Conservation (phyloP, 2,329 filamentous ascomycete genomes). For the Cytospora schulzeri region DNA sequence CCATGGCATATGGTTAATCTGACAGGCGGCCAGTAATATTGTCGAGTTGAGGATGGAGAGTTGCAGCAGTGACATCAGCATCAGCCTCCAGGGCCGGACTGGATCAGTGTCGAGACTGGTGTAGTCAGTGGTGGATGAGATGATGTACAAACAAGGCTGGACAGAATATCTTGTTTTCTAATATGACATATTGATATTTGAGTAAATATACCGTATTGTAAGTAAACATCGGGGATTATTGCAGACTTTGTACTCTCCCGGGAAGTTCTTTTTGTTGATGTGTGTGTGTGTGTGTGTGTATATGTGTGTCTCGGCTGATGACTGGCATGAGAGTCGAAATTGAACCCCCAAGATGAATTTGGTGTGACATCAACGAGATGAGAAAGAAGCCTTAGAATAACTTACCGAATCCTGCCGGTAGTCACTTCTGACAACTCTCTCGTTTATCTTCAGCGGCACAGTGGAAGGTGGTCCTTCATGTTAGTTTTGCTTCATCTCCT, state of each 20-base stretch:
- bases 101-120: not conserved
- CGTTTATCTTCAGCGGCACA: too few relatives aligned
- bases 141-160: not conserved
- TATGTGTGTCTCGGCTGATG: conserved; percentile 16
- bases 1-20: conserved; percentile 9
- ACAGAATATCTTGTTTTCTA: conserved; percentile 5
- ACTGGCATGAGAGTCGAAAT: conserved; percentile 20
- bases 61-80: conserved; percentile 15
- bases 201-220: not conserved
- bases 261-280: not conserved
- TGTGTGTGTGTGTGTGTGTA: too few relatives aligned
- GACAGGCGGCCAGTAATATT: conserved; percentile 19
- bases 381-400: too few relatives aligned
- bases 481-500: not conserved
- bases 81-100: conserved; percentile 1
- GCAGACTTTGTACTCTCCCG: conserved; percentile 11
- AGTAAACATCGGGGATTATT: conserved; percentile 8
- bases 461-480: too few relatives aligned
- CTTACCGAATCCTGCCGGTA: too few relatives aligned
- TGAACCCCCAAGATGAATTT: conserved; percentile 9
- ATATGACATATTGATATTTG: too few relatives aligned
- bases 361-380: conserved; percentile 11
- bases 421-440: too few relatives aligned
- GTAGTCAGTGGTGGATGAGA: not conserved
- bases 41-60: conserved; percentile 17